Evolutionary conservation across 805 yeast genomes (phyloP).

Genomic region (Pichia sporocuriosa): DNA sequence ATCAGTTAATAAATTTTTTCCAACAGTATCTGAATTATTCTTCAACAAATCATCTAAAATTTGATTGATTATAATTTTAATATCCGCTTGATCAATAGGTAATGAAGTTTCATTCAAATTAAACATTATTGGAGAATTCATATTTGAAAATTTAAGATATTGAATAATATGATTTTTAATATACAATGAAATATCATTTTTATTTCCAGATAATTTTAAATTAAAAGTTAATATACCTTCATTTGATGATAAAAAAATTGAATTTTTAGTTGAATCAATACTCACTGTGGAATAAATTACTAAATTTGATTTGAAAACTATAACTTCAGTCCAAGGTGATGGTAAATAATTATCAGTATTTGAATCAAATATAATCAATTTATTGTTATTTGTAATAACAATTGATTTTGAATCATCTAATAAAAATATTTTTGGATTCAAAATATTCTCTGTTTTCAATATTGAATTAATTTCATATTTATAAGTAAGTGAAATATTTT

Average conservation of each 20-base stretch:
- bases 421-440: background rate
- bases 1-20: constrained; percentile 35
- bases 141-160: constrained; percentile 57
- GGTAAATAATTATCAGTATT: constrained; percentile 5
- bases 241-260: constrained; percentile 37
- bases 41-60: constrained; percentile 51
- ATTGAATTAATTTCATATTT: background rate
- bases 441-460: background rate
- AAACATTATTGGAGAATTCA: constrained; percentile 17
- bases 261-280: constrained; percentile 8
- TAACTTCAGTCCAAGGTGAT: constrained; percentile 73
- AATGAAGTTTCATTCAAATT: constrained; percentile 34
- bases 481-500: background rate
- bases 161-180: constrained; percentile 76
- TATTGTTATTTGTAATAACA: background rate
- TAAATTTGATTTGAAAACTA: constrained; percentile 48
- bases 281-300: constrained; percentile 52
- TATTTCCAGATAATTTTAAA: constrained; percentile 29
- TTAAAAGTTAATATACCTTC: constrained; percentile 62
- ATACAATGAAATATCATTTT: constrained; percentile 22
- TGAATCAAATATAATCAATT: constrained; percentile 60
- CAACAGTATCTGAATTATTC: constrained; percentile 50
- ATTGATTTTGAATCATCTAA: background rate
- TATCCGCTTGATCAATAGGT: constrained; percentile 31
- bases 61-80: constrained; percentile 44